Conservation (phyloP, 2,329 filamentous ascomycete species). For the Zalaria obscura region DNA sequence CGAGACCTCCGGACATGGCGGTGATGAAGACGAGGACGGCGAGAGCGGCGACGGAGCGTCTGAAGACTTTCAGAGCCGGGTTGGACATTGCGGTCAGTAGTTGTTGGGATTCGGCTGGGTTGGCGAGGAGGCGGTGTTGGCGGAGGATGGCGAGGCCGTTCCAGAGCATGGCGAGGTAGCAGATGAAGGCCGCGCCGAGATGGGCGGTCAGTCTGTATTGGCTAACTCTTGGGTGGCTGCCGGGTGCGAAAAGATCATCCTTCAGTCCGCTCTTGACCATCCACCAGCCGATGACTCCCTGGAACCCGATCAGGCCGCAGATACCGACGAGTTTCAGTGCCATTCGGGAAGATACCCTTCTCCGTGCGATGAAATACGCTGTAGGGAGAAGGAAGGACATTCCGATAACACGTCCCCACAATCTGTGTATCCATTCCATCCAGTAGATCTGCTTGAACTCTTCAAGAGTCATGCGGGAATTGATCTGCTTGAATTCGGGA, state of each 20-base stretch:
- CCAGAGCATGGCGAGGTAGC: slow-evolving; percentile 89
- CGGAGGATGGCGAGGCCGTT: slow-evolving; percentile 76
- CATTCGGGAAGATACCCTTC: slow-evolving; percentile 66
- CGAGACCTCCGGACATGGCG: slow-evolving; percentile 83
- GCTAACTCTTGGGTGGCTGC: slow-evolving; percentile 79
- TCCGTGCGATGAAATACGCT: slow-evolving; percentile 71
- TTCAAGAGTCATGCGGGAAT: slow-evolving; percentile 78
- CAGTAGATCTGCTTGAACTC: slow-evolving; percentile 99
- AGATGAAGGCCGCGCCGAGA: slow-evolving; percentile 77
- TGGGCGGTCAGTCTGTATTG: slow-evolving; percentile 90
- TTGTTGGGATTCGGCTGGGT: slow-evolving; percentile 40
- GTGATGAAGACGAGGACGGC: slow-evolving; percentile 71
- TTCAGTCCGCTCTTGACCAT: slow-evolving; percentile 97
- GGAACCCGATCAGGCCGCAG: slow-evolving; percentile 78
- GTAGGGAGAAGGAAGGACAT: slow-evolving; percentile 80
- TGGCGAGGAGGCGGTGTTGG: slow-evolving; percentile 57
- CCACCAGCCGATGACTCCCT: slow-evolving; percentile 96
- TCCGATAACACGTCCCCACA: slow-evolving; percentile 89
- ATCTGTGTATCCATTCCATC: slow-evolving; percentile 95
- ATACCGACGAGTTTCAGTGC: slow-evolving; percentile 68
- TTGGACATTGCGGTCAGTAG: slow-evolving; percentile 48
- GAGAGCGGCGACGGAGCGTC: slow-evolving; percentile 56
- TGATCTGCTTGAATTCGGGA: slow-evolving; percentile 83
- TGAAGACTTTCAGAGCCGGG: slow-evolving; percentile 59
- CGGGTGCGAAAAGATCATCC: slow-evolving; percentile 86